A percentile compares a stretch with the other conserved stretches of the same genome.
phyloP scores from a whole-genome alignment of 116 monocot species.

The Posidonia oceanica region DNA sequence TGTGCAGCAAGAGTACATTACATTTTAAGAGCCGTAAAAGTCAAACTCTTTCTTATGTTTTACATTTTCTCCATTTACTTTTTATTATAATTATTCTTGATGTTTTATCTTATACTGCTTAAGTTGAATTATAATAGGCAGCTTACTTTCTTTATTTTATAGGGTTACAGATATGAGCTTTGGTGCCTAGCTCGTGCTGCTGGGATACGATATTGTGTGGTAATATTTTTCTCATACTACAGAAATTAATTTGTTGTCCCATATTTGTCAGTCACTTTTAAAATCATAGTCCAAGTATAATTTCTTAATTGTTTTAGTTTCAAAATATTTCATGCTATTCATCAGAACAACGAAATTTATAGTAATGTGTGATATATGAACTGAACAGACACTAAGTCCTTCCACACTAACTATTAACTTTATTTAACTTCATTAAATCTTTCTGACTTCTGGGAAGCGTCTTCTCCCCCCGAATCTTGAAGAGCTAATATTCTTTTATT shows the following conservation, averaged over 20 bases:
- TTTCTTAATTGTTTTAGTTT: not conserved
- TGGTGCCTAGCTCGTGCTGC: conserved; percentile 98
- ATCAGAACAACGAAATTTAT: not conserved
- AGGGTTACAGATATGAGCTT: conserved; percentile 97
- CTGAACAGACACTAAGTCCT: no score
- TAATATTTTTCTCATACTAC: conserved; percentile 20
- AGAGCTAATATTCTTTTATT: no score
- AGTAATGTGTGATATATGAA: not conserved
- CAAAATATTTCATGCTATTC: not conserved
- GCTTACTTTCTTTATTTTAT: conserved; percentile 4
- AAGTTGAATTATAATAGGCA: not conserved
- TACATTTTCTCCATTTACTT: not conserved
- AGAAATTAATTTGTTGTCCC: not conserved
- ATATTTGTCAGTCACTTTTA: not conserved
- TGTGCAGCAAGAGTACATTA: no score
- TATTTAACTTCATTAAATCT: no score
- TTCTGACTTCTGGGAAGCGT: no score
- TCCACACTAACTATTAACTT: no score
- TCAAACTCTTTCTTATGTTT: not conserved
- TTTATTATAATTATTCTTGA: conserved; percentile 1
- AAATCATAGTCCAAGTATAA: not conserved
- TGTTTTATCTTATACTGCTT: not conserved
- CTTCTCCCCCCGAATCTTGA: no score
- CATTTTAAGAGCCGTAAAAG: no score
- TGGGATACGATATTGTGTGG: conserved; percentile 98